Conservation (phyloP, 805 yeast genomes). For the Wickerhamiella musiphila region DNA sequence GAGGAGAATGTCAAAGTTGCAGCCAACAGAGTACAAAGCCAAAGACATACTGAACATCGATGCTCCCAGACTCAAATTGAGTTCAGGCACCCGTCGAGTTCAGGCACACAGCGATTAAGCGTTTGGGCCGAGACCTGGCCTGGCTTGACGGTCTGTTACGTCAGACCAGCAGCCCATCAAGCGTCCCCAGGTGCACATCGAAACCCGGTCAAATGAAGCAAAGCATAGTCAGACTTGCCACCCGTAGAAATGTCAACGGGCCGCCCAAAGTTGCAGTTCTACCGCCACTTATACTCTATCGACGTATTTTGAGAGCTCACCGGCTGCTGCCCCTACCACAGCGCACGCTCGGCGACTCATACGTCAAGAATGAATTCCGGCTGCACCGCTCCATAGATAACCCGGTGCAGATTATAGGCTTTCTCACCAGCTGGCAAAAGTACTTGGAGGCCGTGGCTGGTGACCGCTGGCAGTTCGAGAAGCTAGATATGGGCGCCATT, state of each 20-base stretch:
- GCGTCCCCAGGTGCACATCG: no score
- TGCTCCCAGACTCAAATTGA: no score
- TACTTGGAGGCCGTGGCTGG: slow-evolving; percentile 24
- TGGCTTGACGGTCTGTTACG: no score
- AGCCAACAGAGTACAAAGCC: no score
- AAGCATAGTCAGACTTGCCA: slow-evolving; percentile 8
- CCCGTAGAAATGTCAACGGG: slow-evolving; percentile 11
- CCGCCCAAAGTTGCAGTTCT: slow-evolving; percentile 26
- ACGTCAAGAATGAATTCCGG: slow-evolving; percentile 77
- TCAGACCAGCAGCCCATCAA: no score
- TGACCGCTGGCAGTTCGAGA: slow-evolving; percentile 46
- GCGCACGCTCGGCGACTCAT: slow-evolving; percentile 70
- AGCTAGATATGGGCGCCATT: slow-evolving; percentile 44
- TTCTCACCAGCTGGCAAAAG: slow-evolving; percentile 80
- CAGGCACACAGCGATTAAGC: no score
- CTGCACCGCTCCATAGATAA: slow-evolving; percentile 69
- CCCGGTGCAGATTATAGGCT: slow-evolving; percentile 88
- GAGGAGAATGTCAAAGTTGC: no score
- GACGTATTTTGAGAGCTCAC: slow-evolving; percentile 74
- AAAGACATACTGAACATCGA: no score
- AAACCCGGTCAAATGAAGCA: neutral
- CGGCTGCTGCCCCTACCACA: slow-evolving; percentile 39
- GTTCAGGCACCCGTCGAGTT: no score
- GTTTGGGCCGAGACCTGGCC: no score
- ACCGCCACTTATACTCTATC: slow-evolving; percentile 69